Evolutionary conservation across 1,139 yeast genomes (phyloP), one percentile per base, ranked within the genome.

Genomic region (Hyphopichia burtonii): DNA sequence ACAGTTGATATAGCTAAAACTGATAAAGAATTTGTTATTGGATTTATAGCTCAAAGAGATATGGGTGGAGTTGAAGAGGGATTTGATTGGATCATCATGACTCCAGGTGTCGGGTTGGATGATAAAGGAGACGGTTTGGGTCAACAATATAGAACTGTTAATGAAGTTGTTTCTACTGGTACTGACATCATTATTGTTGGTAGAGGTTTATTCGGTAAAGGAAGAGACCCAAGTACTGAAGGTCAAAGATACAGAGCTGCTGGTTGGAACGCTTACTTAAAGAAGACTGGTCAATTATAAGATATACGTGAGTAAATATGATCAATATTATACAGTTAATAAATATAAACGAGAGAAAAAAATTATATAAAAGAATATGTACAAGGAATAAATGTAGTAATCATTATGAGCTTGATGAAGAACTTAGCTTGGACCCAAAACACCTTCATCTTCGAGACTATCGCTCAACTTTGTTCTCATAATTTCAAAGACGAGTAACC

Each of bases 91-190:
- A 68, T 94, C 41, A 80, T 90, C 43, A 82, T 94, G 91, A 93
- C 99, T 1, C 99, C 99, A 0, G 99, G 99, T 46, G 99, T 94
- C 36, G 98, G 98, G 2, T 75, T 94, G 45, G 99, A 91, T 59
- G 98, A 91, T 58, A 93, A 85, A 64, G 98, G 98, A n/a, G 99
- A 93, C 62, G 82, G 83, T 1, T 75, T 93, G 48, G 99, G 99
- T 18, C 99, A 94, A 66, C 99, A 93, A 65, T 94, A 94, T 65
- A 78, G 99, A 62, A 82, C 96, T 7, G 99, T 93, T 3, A 82
- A 81, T 52, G 88, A 87, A 47, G 99, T 90, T 23, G 71, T 88
- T 8, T 61, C 79, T 19, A 81, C 86, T 4, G 99, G 99, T 15
- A 78, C 96, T 2, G 99, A 94, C 63, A 78, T 94, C 42, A 90